Conservation (phyloP, 345 rosid genomes). For the Alliaria petiolata region DNA sequence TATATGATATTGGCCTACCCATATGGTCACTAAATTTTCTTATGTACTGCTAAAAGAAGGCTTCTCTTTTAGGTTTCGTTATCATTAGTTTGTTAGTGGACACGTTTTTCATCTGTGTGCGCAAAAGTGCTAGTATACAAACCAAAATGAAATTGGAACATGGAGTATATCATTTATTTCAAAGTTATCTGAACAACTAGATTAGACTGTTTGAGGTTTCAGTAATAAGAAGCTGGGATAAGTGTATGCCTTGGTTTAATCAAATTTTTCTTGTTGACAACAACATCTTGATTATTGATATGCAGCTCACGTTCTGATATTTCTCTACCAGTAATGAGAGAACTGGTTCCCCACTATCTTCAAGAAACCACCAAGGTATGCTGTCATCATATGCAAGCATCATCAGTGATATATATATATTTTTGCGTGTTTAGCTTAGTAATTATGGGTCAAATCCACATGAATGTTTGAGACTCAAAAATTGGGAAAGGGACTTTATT, state of each 20-base stretch:
- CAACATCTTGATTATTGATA: conserved; percentile 5
- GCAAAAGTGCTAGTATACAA: conserved; percentile 8
- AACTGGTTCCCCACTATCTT: conserved; percentile 94
- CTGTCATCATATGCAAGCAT: conserved; percentile 16
- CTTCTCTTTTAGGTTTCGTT: conserved; percentile 17
- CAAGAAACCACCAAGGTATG: conserved; percentile 88
- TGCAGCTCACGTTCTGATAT: conserved; percentile 91
- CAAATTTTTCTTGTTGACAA: not conserved
- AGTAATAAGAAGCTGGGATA: conserved; percentile 1
- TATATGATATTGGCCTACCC: conserved; percentile 17
- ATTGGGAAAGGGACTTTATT: conserved; percentile 6
- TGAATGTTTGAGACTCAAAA: not conserved
- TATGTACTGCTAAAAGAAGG: conserved; percentile 14
- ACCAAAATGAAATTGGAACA: conserved; percentile 12
- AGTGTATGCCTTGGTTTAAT: not conserved
- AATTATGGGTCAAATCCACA: not conserved
- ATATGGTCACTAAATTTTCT: not conserved
- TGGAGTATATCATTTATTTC: conserved; percentile 3
- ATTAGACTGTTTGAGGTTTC: not conserved
- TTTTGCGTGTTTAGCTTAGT: not conserved
- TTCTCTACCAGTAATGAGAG: conserved; percentile 91
- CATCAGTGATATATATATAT: not conserved
- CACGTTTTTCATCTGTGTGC: not conserved
- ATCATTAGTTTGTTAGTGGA: not conserved
- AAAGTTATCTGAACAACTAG: conserved; percentile 14